phyloP scores from a whole-genome alignment of 2,329 filamentous ascomycete genomes.

The Graphium sp. region DNA sequence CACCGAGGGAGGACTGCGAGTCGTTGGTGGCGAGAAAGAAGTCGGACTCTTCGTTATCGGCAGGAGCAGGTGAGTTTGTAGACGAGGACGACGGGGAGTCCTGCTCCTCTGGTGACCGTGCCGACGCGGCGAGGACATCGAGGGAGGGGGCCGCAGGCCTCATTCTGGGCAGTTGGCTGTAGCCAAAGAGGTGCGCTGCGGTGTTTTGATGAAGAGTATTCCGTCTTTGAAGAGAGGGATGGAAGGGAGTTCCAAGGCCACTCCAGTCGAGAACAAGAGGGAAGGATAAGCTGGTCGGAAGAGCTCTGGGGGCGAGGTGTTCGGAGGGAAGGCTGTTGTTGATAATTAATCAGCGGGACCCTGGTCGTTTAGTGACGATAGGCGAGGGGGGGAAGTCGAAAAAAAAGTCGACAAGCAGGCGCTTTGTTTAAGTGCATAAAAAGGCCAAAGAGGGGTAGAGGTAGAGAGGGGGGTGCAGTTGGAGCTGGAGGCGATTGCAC shows the following conservation, averaged over 20 bases:
- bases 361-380: too few species aligned
- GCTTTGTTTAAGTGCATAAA: too few species aligned
- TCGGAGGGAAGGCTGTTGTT: too few species aligned
- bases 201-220: too few species aligned
- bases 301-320: slow-evolving; percentile 1
- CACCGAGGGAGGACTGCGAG: slow-evolving; percentile 80
- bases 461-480: background rate
- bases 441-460: too few species aligned
- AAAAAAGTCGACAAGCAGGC: too few species aligned
- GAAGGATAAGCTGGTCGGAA: background rate
- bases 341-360: too few species aligned
- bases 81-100: slow-evolving; percentile 47
- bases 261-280: background rate
- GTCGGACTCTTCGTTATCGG: slow-evolving; percentile 82
- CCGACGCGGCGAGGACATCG: slow-evolving; percentile 10
- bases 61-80: slow-evolving; percentile 57
- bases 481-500: background rate
- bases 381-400: too few species aligned
- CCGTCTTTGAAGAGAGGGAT: background rate
- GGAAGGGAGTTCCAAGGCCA: background rate
- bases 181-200: background rate
- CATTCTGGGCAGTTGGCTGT: slow-evolving; percentile 7
- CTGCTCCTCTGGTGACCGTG: slow-evolving; percentile 11
- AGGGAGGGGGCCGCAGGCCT: slow-evolving; percentile 11
- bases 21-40: slow-evolving; percentile 83